These are phyloP conservation scores for Rhizopogon parksii DNA, from an alignment of 1,284 basidiomycete genomes.

Conservation along the genomic window DNA sequence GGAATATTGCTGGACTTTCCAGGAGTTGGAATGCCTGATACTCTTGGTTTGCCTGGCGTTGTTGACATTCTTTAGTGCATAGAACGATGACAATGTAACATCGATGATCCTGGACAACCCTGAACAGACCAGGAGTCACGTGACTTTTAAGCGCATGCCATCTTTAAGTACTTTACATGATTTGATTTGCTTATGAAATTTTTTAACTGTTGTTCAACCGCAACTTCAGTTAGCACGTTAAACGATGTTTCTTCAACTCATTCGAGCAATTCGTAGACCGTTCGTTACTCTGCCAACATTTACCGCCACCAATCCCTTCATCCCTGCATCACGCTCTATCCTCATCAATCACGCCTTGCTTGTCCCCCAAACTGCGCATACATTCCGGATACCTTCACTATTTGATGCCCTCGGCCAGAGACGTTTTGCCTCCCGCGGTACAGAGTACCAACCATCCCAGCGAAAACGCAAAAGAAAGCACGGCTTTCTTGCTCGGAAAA, in stretches of 20 bases:
- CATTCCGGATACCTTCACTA: slow-evolving; percentile 15
- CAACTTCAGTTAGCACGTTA: not conserved
- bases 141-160: not conserved
- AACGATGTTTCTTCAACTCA: slow-evolving; percentile 3
- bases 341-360: not conserved
- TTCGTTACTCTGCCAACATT: not conserved
- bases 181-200: not conserved
- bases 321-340: not conserved
- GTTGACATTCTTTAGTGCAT: slow-evolving; percentile 26
- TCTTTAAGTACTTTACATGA: too few species aligned
- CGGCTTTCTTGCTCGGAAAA: slow-evolving; percentile 29
- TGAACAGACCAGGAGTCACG: not conserved
- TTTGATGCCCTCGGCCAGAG: slow-evolving; percentile 13
- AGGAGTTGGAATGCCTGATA: slow-evolving; percentile 55
- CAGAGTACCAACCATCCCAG: slow-evolving; percentile 30
- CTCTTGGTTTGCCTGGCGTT: slow-evolving; percentile 48
- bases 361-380: slow-evolving; percentile 14
- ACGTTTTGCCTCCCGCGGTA: slow-evolving; percentile 31
- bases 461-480: slow-evolving; percentile 28
- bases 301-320: not conserved
- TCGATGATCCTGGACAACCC: not conserved
- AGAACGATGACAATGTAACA: not conserved
- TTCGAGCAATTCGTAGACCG: slow-evolving; percentile 1
- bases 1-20: slow-evolving; percentile 54
- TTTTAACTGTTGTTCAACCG: not conserved